A percentile compares a stretch with the other conserved stretches of the same genome.
These are phyloP conservation scores for Colletotrichum limetticola DNA, from an alignment of 2,329 filamentous ascomycete genomes.

Conservation along the genomic window DNA sequence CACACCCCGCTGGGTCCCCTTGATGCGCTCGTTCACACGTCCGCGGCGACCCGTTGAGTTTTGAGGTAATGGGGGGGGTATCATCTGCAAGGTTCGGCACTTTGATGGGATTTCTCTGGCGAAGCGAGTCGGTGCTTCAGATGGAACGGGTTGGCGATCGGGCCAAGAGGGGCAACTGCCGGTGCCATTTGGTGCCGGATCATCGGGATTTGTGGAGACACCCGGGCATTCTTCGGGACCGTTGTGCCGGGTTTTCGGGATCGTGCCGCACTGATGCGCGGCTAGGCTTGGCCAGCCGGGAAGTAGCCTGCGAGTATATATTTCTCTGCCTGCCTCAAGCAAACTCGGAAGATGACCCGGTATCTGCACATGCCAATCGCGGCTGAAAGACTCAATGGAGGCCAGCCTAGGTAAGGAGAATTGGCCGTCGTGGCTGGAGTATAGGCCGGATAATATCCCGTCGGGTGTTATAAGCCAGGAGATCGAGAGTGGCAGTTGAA, in stretches of 20 bases:
- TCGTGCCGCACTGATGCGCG: not conserved
- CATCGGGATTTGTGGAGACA: constrained; percentile 14
- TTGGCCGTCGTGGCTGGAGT: constrained; percentile 5
- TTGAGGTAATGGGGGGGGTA: constrained; percentile 5
- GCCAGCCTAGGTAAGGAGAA: not conserved
- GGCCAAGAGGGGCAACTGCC: not conserved
- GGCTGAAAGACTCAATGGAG: not conserved
- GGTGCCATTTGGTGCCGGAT: not conserved
- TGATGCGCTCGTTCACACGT: not conserved
- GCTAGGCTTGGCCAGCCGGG: not conserved
- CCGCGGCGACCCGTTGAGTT: constrained; percentile 15
- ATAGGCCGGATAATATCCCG: not conserved
- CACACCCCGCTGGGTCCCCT: constrained; percentile 6
- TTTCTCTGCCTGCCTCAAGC: too few relatives aligned
- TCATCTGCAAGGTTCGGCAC: constrained; percentile 34
- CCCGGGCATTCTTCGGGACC: not conserved
- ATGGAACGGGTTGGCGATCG: not conserved
- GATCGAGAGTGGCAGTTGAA: not conserved
- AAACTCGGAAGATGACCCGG: not conserved
- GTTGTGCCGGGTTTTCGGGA: constrained; percentile 1
- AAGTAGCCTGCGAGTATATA: not conserved
- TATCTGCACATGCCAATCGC: not conserved
- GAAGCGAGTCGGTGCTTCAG: constrained; percentile 10
- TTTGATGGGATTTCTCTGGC: constrained; percentile 20
- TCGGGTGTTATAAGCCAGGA: not conserved